These are phyloP conservation scores for Atalantia buxifolia DNA, from an alignment of 345 rosid genomes.

Conservation along the genomic window DNA sequence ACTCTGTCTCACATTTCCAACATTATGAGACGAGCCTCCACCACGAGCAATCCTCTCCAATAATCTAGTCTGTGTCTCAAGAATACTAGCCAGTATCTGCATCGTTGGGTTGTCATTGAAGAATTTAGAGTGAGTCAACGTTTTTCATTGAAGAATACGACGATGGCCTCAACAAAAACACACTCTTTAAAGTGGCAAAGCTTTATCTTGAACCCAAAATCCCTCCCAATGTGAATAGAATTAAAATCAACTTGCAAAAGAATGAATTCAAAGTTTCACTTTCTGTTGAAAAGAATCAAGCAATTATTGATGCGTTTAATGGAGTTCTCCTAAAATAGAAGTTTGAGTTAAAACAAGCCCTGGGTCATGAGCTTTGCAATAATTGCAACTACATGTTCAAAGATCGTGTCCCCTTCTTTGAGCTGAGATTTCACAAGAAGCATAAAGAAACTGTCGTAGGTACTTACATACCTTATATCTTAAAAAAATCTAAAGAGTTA, in stretches of 20 bases:
- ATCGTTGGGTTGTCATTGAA: no score
- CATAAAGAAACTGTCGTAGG: slow-evolving; percentile 22
- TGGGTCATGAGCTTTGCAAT: background rate
- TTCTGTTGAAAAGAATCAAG: slow-evolving; percentile 19
- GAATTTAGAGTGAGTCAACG: background rate
- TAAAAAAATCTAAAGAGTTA: slow-evolving; percentile 15
- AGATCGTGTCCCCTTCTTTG: slow-evolving; percentile 2
- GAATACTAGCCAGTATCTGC: no score
- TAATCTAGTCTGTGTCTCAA: no score
- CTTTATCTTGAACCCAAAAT: slow-evolving; percentile 36
- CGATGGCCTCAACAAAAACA: background rate
- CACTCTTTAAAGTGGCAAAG: slow-evolving; percentile 8
- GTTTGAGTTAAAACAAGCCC: background rate
- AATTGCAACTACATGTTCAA: background rate
- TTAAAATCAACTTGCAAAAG: background rate
- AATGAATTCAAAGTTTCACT: slow-evolving; percentile 7
- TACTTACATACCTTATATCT: slow-evolving; percentile 14
- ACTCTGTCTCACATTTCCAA: no score
- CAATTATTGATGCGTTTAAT: background rate
- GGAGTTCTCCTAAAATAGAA: slow-evolving; percentile 27
- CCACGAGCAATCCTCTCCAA: no score
- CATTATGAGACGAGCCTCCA: no score
- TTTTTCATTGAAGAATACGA: background rate
- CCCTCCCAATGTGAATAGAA: background rate
- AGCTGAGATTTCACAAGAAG: slow-evolving; percentile 32